Base-by-base conservation (phyloP, 768 basidiomycete genomes). In the Phanerochaete carnosa region DNA sequence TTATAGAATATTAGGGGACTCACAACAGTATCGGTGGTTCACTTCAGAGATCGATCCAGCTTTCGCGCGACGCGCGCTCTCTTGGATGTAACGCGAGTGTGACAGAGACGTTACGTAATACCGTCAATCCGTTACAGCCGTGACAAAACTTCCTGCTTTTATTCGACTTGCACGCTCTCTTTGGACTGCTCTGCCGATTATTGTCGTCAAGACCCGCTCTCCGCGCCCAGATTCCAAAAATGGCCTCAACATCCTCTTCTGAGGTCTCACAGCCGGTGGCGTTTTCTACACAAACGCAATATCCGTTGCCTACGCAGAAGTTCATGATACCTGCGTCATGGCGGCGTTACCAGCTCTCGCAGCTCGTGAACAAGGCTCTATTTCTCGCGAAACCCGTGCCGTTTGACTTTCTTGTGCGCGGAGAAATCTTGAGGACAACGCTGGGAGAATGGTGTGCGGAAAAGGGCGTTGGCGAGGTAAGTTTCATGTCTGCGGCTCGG, bases 341-440 rank as follows among this genome's bases (percentile, higher is more conserved):
- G 95, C 85, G 83, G 59, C 87, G 96, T n/a, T 98, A 91, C 73
- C 96, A 98, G 68, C 88, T 99, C 32, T 98, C 95, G 1, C 94
- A 98, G 62, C 88, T 98, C 45, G 87, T 99, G 60, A 99, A 99
- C 78, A 97, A 97, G 70, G 92, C 95, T 0, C 79, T 98, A 28
- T 81, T 83, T 26, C 83, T 90, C 19, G 72, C 81, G 0, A 84
- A 84, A 57, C 86, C 91, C 0, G 79, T 96, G 2, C 95, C 95
- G 0, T 98, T 98, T 70, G 95, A 99, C 73, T 98, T 98, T 73
- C 74, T 99, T 47, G 78, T 97, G 45, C 79, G 83, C 47, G 93
- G 94, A n/a, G 85, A 91, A 69, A 82, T 98, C 13, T 72, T 98
- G 2, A 77, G 90, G 49, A 80, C 82, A 0, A 86, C 79, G 28